phyloP scores from a whole-genome alignment of 352 stramenopile genomes.

The Globisporangium nodosum region DNA sequence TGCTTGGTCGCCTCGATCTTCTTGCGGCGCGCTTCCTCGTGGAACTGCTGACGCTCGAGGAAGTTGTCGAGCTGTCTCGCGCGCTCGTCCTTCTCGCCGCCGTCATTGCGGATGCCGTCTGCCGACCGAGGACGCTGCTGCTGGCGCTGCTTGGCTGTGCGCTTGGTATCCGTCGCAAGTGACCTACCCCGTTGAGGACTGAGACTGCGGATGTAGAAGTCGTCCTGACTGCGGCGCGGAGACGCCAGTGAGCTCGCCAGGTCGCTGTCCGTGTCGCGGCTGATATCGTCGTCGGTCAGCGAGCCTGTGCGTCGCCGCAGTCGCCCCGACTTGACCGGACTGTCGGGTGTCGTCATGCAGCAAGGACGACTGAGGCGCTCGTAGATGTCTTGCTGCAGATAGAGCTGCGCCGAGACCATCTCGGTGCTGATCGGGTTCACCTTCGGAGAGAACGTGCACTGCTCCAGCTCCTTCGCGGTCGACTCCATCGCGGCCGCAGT shows the following conservation, averaged over 20 bases:
- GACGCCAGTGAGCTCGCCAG: slow-evolving; percentile 13
- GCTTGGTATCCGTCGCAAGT: slow-evolving; percentile 4
- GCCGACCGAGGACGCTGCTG: slow-evolving; percentile 49
- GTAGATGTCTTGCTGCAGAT: slow-evolving; percentile 84
- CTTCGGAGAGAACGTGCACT: slow-evolving; percentile 78
- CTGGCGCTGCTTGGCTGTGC: background rate
- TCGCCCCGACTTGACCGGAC: slow-evolving; percentile 2
- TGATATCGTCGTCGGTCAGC: slow-evolving; percentile 14
- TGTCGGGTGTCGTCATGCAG: slow-evolving; percentile 13
- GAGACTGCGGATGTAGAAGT: slow-evolving; percentile 37
- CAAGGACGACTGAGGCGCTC: slow-evolving; percentile 71
- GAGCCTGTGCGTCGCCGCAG: slow-evolving; percentile 15
- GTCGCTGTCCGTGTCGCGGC: slow-evolving; percentile 18
- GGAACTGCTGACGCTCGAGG: slow-evolving; percentile 66
- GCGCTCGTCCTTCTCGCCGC: slow-evolving; percentile 45
- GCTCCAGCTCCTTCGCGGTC: slow-evolving; percentile 49
- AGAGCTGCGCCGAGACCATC: slow-evolving; percentile 81
- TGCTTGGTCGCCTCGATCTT: slow-evolving; percentile 61
- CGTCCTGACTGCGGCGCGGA: slow-evolving; percentile 36
- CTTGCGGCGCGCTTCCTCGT: slow-evolving; percentile 60
- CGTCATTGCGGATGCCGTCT: slow-evolving; percentile 29
- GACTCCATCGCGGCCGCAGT: slow-evolving; percentile 54
- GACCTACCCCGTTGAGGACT: slow-evolving; percentile 9
- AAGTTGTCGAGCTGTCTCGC: slow-evolving; percentile 60
- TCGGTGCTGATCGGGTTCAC: slow-evolving; percentile 68